Evolutionary conservation across 139 green algal genomes (phyloP).

Genomic region (Chloropicon primus): DNA sequence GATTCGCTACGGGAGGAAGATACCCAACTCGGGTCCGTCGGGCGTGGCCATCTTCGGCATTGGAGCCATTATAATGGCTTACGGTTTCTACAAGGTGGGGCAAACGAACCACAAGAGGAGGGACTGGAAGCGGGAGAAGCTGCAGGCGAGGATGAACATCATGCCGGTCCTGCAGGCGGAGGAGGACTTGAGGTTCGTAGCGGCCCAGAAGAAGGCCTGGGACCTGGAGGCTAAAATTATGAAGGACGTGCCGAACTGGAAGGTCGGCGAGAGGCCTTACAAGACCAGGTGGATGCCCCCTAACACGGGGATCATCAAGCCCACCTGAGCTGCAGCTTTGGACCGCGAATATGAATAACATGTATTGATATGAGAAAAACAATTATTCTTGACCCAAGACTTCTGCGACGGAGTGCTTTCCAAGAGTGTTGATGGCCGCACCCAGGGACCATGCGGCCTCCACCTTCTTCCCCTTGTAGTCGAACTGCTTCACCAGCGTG

Average conservation of each 20-base stretch:
- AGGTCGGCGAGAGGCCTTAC: conserved; percentile 10
- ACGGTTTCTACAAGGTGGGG: conserved; percentile 68
- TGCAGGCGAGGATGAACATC: conserved; percentile 25
- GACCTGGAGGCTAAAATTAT: conserved; percentile 21
- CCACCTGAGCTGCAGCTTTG: neutral
- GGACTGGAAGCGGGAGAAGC: conserved; percentile 31
- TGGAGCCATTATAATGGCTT: conserved; percentile 55
- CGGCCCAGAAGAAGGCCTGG: neutral
- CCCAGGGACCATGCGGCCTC: conserved; percentile 84
- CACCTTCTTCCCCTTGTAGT: conserved; percentile 69
- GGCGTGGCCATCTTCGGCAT: conserved; percentile 75
- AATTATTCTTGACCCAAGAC: neutral
- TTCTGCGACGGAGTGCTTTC: neutral
- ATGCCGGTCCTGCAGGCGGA: conserved; percentile 61
- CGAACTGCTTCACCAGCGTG: conserved; percentile 54
- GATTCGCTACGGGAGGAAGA: conserved; percentile 64
- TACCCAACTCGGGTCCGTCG: conserved; percentile 71
- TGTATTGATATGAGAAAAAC: no score
- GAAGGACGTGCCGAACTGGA: conserved; percentile 16
- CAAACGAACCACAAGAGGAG: conserved; percentile 19
- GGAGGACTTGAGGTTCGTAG: conserved; percentile 46
- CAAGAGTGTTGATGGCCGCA: conserved; percentile 61
- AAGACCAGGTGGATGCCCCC: conserved; percentile 13
- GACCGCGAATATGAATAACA: no score
- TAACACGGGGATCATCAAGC: neutral